Evolutionary conservation across 2,329 filamentous ascomycete species (phyloP).

Genomic region (Magnaporthales sp.): DNA sequence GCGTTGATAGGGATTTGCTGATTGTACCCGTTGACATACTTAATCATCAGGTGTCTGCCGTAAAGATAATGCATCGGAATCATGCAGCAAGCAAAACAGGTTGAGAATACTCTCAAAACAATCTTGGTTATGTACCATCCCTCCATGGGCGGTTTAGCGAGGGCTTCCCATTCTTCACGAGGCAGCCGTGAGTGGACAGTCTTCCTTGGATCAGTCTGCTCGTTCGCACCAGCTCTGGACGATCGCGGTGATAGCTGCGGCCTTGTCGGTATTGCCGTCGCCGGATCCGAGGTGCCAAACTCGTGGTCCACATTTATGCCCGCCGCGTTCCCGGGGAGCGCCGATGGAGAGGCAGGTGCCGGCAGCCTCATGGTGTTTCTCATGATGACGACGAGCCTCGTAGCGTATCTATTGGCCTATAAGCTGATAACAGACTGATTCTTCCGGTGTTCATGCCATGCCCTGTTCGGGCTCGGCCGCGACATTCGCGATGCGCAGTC

Average conservation of each 20-base stretch:
- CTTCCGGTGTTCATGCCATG: not conserved
- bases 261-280: not conserved
- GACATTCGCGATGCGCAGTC: not conserved
- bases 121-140: slow-evolving; percentile 17
- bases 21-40: too few species aligned
- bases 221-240: not conserved
- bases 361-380: not conserved
- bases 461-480: not conserved
- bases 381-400: not conserved
- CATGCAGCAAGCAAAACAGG: slow-evolving; percentile 10
- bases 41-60: too few species aligned
- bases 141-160: not conserved
- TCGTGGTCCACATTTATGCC: not conserved
- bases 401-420: not conserved
- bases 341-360: not conserved
- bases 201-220: not conserved
- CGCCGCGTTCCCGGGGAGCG: not conserved
- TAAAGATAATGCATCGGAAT: not conserved
- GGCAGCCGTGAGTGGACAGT: not conserved
- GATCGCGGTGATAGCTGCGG: not conserved
- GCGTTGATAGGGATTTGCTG: too few species aligned
- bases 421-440: not conserved
- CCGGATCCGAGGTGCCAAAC: not conserved
- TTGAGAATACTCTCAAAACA: slow-evolving; percentile 10
- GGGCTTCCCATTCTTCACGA: not conserved